A percentile compares a stretch with the other conserved stretches of the same genome.
Evolutionary conservation across 768 basidiomycete genomes (phyloP).

Genomic region (Fistulinella prunicolor): DNA sequence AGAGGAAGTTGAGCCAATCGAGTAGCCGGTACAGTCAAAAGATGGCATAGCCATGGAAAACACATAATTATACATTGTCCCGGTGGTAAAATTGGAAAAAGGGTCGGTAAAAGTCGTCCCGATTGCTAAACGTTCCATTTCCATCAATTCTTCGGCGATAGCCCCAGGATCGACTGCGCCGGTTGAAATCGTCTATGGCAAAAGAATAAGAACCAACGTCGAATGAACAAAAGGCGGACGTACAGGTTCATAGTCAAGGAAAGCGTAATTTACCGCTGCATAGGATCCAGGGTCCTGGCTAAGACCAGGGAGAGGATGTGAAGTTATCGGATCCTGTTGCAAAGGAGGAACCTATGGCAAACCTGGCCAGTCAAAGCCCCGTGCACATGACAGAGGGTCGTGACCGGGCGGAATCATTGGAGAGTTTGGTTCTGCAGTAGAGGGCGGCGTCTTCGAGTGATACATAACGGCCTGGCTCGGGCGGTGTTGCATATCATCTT

Average conservation of each 20-base stretch:
- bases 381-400: not conserved
- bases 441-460: constrained; percentile 26
- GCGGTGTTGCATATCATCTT: constrained; percentile 35
- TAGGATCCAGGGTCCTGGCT: constrained; percentile 1
- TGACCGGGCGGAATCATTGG: not conserved
- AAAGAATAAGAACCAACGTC: no score
- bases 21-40: constrained; percentile 14
- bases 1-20: constrained; percentile 12
- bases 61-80: not conserved
- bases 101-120: constrained; percentile 26
- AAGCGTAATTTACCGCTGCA: not conserved
- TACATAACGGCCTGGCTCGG: constrained; percentile 34
- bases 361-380: constrained; percentile 12
- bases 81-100: constrained; percentile 8
- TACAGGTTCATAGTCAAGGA: constrained; percentile 17
- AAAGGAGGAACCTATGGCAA: constrained; percentile 8
- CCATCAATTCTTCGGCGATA: constrained; percentile 9
- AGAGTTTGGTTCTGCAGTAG: constrained; percentile 5
- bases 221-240: not conserved
- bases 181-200: constrained; percentile 1
- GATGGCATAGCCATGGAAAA: constrained; percentile 16
- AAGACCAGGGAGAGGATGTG: constrained; percentile 1
- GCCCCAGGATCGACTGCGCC: not conserved
- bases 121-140: constrained; percentile 17
- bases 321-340: not conserved